Percentiles rank a stretch among this genome's conserved stretches.
These are phyloP conservation scores for Pseudozyma tsukubaensis DNA, from an alignment of 1,284 basidiomycete genomes.

Conservation along the genomic window DNA sequence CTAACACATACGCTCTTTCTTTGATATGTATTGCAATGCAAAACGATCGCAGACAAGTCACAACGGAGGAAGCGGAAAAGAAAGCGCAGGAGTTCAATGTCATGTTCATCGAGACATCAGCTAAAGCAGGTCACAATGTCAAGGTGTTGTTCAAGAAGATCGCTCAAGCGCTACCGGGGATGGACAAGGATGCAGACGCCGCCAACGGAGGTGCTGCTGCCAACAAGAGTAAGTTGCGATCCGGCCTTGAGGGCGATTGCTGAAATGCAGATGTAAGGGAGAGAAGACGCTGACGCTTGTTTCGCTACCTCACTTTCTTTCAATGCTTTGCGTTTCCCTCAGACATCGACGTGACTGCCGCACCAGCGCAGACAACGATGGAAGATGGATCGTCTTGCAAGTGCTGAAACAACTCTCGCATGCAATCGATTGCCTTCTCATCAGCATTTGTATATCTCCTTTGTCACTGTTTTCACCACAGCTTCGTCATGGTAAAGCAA, in stretches of 20 bases:
- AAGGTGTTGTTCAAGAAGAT: slow-evolving; percentile 99
- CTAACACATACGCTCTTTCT: too few relatives aligned
- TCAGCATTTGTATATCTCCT: not conserved
- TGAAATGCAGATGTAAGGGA: not conserved
- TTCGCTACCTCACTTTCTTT: not conserved
- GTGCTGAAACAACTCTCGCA: slow-evolving; percentile 20
- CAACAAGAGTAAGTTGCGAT: slow-evolving; percentile 47
- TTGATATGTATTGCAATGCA: too few relatives aligned
- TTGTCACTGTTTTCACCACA: not conserved
- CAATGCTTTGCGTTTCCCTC: not conserved
- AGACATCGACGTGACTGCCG: slow-evolving; percentile 59
- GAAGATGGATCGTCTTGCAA: slow-evolving; percentile 57
- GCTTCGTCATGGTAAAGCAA: not conserved
- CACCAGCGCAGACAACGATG: slow-evolving; percentile 52
- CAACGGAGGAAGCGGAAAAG: slow-evolving; percentile 93
- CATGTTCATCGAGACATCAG: slow-evolving; percentile 99
- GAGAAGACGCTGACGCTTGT: not conserved
- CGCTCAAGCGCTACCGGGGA: slow-evolving; percentile 95
- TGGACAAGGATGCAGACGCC: slow-evolving; percentile 82
- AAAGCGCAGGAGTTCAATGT: slow-evolving; percentile 92
- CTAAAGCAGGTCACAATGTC: slow-evolving; percentile 99
- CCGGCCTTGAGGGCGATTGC: not conserved
- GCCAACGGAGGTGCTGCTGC: slow-evolving; percentile 60
- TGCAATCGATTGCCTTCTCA: too few relatives aligned
- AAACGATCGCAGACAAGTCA: slow-evolving; percentile 80